Percentiles rank a stretch among this genome's conserved stretches.
These are phyloP conservation scores for Venturia asperata DNA, from an alignment of 2,329 filamentous ascomycete genomes.

Conservation along the genomic window DNA sequence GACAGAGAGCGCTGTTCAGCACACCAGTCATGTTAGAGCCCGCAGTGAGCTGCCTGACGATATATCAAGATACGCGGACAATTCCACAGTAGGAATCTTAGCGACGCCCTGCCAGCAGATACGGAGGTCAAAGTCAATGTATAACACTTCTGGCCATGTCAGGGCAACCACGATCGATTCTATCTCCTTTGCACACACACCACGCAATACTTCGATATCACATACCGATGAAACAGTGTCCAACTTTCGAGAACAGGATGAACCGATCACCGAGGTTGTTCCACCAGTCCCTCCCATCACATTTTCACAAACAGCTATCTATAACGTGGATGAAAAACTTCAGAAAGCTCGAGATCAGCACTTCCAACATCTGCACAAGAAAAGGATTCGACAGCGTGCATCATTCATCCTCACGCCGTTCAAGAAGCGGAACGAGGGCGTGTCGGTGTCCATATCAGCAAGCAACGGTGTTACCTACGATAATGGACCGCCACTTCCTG, in stretches of 20 bases:
- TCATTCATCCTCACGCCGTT: conserved; percentile 40
- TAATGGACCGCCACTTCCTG: conserved; percentile 13
- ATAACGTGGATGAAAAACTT: conserved; percentile 27
- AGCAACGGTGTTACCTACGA: conserved; percentile 22
- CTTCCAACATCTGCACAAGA: conserved; percentile 37
- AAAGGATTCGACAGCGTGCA: conserved; percentile 35
- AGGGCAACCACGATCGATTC: conserved; percentile 10
- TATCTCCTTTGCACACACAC: conserved; percentile 17
- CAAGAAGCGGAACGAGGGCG: conserved; percentile 37
- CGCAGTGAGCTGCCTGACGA: neutral
- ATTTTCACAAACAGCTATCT: conserved; percentile 22
- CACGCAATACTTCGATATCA: neutral
- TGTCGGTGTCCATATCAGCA: conserved; percentile 20
- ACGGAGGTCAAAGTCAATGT: conserved; percentile 18
- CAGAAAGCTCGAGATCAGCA: conserved; percentile 34
- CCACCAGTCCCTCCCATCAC: neutral
- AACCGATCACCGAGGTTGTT: neutral
- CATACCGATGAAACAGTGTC: conserved; percentile 7
- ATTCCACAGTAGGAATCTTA: neutral
- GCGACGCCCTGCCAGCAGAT: neutral
- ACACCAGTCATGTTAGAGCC: neutral
- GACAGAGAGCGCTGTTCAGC: neutral
- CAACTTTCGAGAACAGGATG: conserved; percentile 2
- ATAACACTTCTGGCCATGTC: conserved; percentile 8
- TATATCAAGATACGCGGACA: neutral